These are phyloP conservation scores for Holtermanniella nyarrowii DNA, from an alignment of 768 basidiomycete genomes.

Conservation along the genomic window DNA sequence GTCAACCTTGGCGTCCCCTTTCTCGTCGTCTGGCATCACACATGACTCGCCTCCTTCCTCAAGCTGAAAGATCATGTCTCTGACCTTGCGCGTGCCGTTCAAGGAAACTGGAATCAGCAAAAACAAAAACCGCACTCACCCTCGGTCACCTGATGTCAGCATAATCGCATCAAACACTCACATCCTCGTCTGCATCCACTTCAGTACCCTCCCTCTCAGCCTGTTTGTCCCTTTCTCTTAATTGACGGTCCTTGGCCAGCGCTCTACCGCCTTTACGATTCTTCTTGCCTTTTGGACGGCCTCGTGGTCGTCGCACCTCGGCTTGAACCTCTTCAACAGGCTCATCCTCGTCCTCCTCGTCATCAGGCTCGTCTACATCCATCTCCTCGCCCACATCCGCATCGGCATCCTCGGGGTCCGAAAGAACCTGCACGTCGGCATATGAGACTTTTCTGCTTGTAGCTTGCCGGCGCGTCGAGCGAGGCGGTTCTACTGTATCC, in stretches of 20 bases:
- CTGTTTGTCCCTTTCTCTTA: constrained; percentile 9
- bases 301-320: constrained; percentile 14
- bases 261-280: constrained; percentile 3
- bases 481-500: no score
- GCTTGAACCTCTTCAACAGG: background rate
- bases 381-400: background rate
- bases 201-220: constrained; percentile 14
- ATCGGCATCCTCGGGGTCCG: background rate
- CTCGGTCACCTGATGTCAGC: constrained; percentile 11
- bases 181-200: constrained; percentile 16
- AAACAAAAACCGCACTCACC: constrained; percentile 6
- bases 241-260: constrained; percentile 2
- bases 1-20: constrained; percentile 88
- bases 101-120: background rate
- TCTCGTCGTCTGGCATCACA: constrained; percentile 66
- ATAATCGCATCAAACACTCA: background rate
- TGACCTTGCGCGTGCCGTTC: constrained; percentile 9
- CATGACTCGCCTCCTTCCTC: constrained; percentile 84
- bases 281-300: constrained; percentile 25
- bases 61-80: constrained; percentile 59
- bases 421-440: constrained; percentile 4
- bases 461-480: no score
- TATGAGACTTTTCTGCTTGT: background rate
- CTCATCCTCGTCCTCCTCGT: constrained; percentile 1
- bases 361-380: background rate